These are phyloP conservation scores for Erigeron canadensis DNA, from an alignment of 129 eudicot genomes.

Conservation along the genomic window DNA sequence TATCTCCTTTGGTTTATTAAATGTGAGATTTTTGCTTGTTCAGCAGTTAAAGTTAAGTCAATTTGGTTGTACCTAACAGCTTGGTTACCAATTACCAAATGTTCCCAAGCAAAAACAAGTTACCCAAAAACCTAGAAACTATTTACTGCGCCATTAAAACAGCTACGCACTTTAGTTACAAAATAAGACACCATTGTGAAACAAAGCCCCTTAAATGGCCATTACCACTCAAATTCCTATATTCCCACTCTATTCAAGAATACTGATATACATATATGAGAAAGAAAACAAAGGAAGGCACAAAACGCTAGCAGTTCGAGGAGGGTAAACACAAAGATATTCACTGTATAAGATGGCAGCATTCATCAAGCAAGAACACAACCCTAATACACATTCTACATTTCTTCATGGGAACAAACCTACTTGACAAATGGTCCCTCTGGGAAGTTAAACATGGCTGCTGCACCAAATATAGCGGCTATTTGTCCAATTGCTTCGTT, in stretches of 20 bases:
- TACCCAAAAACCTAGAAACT: not conserved
- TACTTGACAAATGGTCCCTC: constrained; percentile 20
- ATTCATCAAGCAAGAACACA: not conserved
- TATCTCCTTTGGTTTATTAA: too few relatives aligned
- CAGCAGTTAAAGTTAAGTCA: not conserved
- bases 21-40: too few relatives aligned
- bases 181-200: not conserved
- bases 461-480: constrained; percentile 64
- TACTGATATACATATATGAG: constrained; percentile 15
- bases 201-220: not conserved
- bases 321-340: not conserved
- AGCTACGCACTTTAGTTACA: not conserved
- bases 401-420: not conserved
- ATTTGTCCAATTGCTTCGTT: constrained; percentile 45
- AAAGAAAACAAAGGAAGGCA: not conserved
- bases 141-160: not conserved
- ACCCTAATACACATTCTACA: constrained; percentile 11
- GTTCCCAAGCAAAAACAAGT: not conserved
- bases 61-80: not conserved
- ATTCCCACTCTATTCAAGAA: constrained; percentile 4
- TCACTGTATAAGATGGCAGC: not conserved
- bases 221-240: constrained; percentile 8
- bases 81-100: not conserved
- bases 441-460: constrained; percentile 53
- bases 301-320: not conserved